Evolutionary conservation across 768 basidiomycete genomes (phyloP).

Genomic region (Rhizopogon vesiculosus): DNA sequence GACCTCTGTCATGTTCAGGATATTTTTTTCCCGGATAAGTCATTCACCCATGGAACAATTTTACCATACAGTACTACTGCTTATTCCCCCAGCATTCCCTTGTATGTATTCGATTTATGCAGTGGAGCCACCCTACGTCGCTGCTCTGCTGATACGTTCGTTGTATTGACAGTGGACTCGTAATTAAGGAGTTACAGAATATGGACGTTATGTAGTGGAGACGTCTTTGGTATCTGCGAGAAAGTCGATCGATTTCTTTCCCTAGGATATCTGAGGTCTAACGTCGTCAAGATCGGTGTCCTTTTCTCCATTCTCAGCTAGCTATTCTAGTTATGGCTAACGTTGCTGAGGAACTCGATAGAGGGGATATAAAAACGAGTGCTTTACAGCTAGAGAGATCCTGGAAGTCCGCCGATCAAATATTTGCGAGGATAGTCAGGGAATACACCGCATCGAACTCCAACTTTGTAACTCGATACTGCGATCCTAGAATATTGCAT

Average conservation of each 20-base stretch:
- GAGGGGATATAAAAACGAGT: too few relatives aligned
- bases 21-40: slow-evolving; percentile 13
- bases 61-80: slow-evolving; percentile 29
- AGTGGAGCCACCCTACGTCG: background rate
- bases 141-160: slow-evolving; percentile 4
- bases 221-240: background rate
- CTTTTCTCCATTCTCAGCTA: too few relatives aligned
- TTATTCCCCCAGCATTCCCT: slow-evolving; percentile 15
- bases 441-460: slow-evolving; percentile 87
- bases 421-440: slow-evolving; percentile 66
- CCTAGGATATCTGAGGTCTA: background rate
- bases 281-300: background rate
- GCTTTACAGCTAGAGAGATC: background rate
- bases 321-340: too few relatives aligned
- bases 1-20: slow-evolving; percentile 16
- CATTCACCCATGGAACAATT: slow-evolving; percentile 16
- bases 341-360: too few relatives aligned
- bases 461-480: slow-evolving; percentile 89
- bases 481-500: slow-evolving; percentile 76
- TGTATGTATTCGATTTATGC: background rate
- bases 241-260: background rate
- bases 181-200: slow-evolving; percentile 9
- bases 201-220: background rate
- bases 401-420: slow-evolving; percentile 1
- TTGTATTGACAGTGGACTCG: slow-evolving; percentile 9